Evolutionary conservation across 441 rosid genomes (phyloP).

Genomic region (Melastoma candidum): DNA sequence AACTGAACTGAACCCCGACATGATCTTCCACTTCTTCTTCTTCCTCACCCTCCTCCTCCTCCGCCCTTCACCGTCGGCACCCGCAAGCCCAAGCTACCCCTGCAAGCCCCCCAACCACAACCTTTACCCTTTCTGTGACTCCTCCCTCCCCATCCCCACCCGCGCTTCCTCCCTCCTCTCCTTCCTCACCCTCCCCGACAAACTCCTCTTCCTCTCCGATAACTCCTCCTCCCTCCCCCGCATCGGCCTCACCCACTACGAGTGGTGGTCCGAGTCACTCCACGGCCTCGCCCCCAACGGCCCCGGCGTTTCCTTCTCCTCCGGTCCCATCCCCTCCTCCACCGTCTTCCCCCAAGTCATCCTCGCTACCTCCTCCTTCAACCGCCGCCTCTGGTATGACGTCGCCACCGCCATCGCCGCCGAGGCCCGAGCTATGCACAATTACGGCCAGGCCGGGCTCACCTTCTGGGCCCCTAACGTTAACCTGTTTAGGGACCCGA

Average conservation of each 20-base stretch:
- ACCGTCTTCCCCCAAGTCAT: conserved; percentile 65
- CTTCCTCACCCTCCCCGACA: conserved; percentile 45
- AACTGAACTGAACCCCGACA: too few species aligned
- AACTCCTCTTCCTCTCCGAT: conserved; percentile 38
- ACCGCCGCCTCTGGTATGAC: conserved; percentile 50
- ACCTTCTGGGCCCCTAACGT: conserved; percentile 66
- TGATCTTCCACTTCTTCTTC: conserved; percentile 6
- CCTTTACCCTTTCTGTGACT: conserved; percentile 45
- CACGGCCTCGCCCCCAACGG: conserved; percentile 59
- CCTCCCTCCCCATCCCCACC: conserved; percentile 29
- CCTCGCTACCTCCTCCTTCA: conserved; percentile 41
- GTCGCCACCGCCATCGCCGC: conserved; percentile 49
- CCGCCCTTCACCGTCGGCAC: conserved; percentile 11
- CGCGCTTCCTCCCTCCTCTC: conserved; percentile 43
- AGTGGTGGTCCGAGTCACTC: conserved; percentile 74
- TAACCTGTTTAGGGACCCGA: conserved; percentile 60
- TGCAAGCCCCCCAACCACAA: conserved; percentile 42
- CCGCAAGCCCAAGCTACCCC: conserved; percentile 31
- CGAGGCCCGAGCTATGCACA: conserved; percentile 61
- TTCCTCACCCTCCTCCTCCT: conserved; percentile 19
- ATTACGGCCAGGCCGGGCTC: conserved; percentile 55
- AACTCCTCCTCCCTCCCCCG: conserved; percentile 45
- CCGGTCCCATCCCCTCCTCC: conserved; percentile 37
- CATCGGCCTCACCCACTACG: conserved; percentile 52
- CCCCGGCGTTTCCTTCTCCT: conserved; percentile 44